A percentile compares a stretch with the other conserved stretches of the same genome.
Conservation (phyloP, 768 basidiomycete species). For the Collybia nuda region DNA sequence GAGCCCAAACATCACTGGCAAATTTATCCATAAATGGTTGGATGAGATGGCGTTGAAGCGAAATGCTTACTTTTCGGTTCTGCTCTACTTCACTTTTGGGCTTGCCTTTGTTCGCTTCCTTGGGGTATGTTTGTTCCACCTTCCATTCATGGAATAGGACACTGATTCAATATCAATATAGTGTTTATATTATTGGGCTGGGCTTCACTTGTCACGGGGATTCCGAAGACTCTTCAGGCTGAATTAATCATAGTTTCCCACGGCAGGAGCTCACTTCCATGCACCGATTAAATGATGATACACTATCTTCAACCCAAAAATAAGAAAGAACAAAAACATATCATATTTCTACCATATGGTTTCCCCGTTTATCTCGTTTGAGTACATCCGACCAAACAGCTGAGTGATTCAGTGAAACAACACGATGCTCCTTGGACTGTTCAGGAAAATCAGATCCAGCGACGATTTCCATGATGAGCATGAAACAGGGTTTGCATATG, state of each 20-base stretch:
- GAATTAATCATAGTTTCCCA: conserved; percentile 7
- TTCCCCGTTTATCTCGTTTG: too few relatives aligned
- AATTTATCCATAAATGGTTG: conserved; percentile 24
- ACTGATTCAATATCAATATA: conserved; percentile 2
- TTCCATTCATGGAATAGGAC: not conserved
- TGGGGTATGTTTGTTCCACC: conserved; percentile 43
- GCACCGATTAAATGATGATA: too few relatives aligned
- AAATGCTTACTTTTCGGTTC: conserved; percentile 57
- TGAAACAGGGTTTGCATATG: too few relatives aligned
- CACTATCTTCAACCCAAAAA: too few relatives aligned
- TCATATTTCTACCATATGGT: too few relatives aligned
- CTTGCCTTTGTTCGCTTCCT: conserved; percentile 57
- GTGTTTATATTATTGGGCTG: conserved; percentile 22
- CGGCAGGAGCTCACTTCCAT: too few relatives aligned
- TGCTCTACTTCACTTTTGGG: conserved; percentile 61
- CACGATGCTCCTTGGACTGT: too few relatives aligned
- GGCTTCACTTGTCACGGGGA: conserved; percentile 17
- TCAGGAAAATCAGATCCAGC: too few relatives aligned
- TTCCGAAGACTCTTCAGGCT: conserved; percentile 18
- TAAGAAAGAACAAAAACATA: too few relatives aligned
- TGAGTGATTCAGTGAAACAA: too few relatives aligned
- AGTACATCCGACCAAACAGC: too few relatives aligned
- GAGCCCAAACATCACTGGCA: conserved; percentile 32
- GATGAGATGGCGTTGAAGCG: conserved; percentile 40
- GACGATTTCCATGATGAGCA: too few relatives aligned